Conservation (phyloP, 1,139 yeast genomes). For the Pichia sp. region DNA sequence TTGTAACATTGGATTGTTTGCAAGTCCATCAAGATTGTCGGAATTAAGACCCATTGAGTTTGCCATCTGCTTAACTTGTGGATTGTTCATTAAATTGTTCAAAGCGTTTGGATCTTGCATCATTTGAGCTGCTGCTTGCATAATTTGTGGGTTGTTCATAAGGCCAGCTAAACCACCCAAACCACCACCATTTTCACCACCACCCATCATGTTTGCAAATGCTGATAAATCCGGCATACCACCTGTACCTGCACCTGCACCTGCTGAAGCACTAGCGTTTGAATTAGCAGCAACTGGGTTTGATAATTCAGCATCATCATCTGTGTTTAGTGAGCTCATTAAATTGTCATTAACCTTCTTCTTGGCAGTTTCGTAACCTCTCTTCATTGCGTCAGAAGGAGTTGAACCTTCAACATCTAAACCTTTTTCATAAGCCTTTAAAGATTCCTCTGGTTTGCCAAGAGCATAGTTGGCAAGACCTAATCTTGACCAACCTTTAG, state of each 20-base stretch:
- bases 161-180: conserved; percentile 60
- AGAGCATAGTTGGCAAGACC: conserved; percentile 90
- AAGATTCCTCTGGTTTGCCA: conserved; percentile 82
- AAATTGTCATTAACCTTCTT: conserved; percentile 72
- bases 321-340: conserved; percentile 35
- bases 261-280: conserved; percentile 26
- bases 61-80: conserved; percentile 74
- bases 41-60: conserved; percentile 42
- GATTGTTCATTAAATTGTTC: conserved; percentile 72
- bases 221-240: conserved; percentile 64
- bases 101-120: conserved; percentile 85
- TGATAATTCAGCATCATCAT: conserved; percentile 26
- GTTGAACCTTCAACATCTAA: conserved; percentile 78
- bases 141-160: conserved; percentile 83
- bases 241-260: conserved; percentile 27
- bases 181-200: conserved; percentile 50
- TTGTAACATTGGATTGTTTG: conserved; percentile 75
- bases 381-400: conserved; percentile 85
- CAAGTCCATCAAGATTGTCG: conserved; percentile 48
- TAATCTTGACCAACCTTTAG: conserved; percentile 91
- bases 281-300: conserved; percentile 26
- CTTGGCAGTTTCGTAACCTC: conserved; percentile 91
- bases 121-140: conserved; percentile 91
- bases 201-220: conserved; percentile 56
- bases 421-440: conserved; percentile 87